phyloP scores from a whole-genome alignment of 352 stramenopile genomes.

The Phytophthora chlamydospora region DNA sequence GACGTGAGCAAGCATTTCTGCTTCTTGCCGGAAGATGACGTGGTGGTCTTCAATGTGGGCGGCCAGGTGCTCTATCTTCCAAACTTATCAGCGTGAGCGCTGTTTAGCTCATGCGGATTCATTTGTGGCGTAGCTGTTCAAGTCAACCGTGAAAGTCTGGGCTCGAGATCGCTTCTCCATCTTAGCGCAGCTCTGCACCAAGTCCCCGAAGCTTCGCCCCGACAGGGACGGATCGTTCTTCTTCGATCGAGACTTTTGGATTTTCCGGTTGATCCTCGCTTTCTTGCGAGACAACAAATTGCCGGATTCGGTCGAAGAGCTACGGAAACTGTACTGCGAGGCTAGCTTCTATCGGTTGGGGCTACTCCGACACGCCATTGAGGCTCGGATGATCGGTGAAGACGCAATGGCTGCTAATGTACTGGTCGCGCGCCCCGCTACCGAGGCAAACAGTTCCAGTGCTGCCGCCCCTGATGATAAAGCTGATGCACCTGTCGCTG shows the following conservation, averaged over 20 bases:
- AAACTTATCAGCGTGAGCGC: neutral
- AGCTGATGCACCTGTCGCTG: neutral
- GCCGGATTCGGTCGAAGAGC: slow-evolving; percentile 54
- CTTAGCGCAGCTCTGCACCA: slow-evolving; percentile 81
- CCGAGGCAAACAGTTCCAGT: neutral
- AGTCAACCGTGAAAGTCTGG: slow-evolving; percentile 75
- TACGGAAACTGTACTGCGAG: slow-evolving; percentile 83
- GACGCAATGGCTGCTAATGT: slow-evolving; percentile 45
- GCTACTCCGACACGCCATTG: slow-evolving; percentile 75
- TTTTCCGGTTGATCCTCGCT: slow-evolving; percentile 74
- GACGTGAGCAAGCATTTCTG: slow-evolving; percentile 54
- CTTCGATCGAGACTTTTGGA: slow-evolving; percentile 75
- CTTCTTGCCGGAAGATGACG: slow-evolving; percentile 53
- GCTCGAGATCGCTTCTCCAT: slow-evolving; percentile 81
- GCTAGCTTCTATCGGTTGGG: slow-evolving; percentile 80
- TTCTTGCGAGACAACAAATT: slow-evolving; percentile 75
- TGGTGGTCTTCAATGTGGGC: slow-evolving; percentile 78
- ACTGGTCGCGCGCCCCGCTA: slow-evolving; percentile 8
- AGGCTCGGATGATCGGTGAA: slow-evolving; percentile 75
- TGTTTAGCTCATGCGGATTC: no score
- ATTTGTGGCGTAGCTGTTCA: slow-evolving; percentile 53
- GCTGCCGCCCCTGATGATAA: slow-evolving; percentile 4
- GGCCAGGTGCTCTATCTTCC: slow-evolving; percentile 41
- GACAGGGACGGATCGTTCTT: slow-evolving; percentile 66
- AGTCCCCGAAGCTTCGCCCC: slow-evolving; percentile 55